Base-by-base conservation (phyloP, 2,329 filamentous ascomycete genomes). In the Grosmannia serpens region DNA sequence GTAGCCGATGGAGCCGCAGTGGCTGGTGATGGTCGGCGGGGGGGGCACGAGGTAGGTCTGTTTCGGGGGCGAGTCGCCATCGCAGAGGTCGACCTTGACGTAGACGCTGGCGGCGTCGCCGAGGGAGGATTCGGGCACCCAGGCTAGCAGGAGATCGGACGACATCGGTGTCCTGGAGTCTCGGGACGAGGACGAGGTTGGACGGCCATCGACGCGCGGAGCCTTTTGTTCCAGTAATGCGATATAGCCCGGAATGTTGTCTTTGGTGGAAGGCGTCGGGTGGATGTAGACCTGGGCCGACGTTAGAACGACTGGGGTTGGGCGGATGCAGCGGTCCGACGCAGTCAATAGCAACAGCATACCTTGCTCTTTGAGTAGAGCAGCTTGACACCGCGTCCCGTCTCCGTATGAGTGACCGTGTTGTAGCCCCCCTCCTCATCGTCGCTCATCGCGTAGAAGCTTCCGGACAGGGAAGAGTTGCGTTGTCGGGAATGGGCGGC, bases 351-450 rank as follows among this genome's bases (percentile, higher is more conserved):
- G 53, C 47, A 15, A n/a, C 7, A 53, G 68, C 76, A 53, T 67
- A 89, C 88, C 80, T 97, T 99, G 86, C 91, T 96, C 76, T 99
- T 99, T 24, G 91, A 92, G 67, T 88, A 96, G 17, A 99, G 78
- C 35, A 99, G 77, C 74, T 97, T 99, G 52, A 99, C 94, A 1
- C 92, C 94, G 64, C 83, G 83, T 0, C 88, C 87, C 2, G 84
- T 84, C 64, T 82, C 83, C 4, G 84, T 82, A 68, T 95, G 89
- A 5, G 89, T 87, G 67, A 99, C 90, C 22, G 91, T 97, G 70
- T 95, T 89, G 75, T 99, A 99, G 51, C 89, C 94, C 65, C 87
- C 88, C 73, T 97, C 94, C 63, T 96, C 91, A 68, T 96, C 91
- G 75, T 99, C 95, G 72, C 89, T 96, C 79, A 97, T 79, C 68